A percentile compares a stretch with the other conserved stretches of the same genome.
Conservation (phyloP, 306 rosid genomes). For the Sophora flavescens region DNA sequence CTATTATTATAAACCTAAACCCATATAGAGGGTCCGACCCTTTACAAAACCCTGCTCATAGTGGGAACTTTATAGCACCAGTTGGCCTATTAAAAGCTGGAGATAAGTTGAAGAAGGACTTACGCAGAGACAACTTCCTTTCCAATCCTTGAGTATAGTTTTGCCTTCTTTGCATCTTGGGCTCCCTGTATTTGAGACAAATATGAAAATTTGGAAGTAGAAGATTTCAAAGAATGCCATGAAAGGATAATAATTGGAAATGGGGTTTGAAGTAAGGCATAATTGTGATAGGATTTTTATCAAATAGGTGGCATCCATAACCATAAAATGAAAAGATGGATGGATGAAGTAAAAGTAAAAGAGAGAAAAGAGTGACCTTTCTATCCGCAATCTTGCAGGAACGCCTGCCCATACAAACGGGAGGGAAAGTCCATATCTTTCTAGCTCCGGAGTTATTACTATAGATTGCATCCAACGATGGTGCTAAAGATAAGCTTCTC, state of each 20-base stretch:
- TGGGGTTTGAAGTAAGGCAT: background rate
- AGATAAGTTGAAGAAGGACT: conserved; percentile 47
- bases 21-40: no score
- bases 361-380: conserved; percentile 60
- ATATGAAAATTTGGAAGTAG: conserved; percentile 19
- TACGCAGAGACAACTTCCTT: conserved; percentile 96
- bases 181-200: conserved; percentile 58
- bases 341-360: no score
- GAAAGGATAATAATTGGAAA: background rate
- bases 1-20: no score
- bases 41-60: no score
- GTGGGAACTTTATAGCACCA: no score
- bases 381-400: conserved; percentile 92
- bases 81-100: conserved; percentile 4
- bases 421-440: conserved; percentile 66
- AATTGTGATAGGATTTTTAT: conserved; percentile 41
- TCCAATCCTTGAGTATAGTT: conserved; percentile 83
- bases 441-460: conserved; percentile 41
- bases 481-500: conserved; percentile 48
- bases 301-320: conserved; percentile 56
- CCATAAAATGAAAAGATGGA: background rate
- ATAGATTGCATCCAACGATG: conserved; percentile 34
- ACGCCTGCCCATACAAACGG: conserved; percentile 91
- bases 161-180: conserved; percentile 81
- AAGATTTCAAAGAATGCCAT: conserved; percentile 31